Evolutionary conservation across 129 eudicot genomes (phyloP), one percentile per base, ranked within the genome.

Genomic region (Flaveria robusta): DNA sequence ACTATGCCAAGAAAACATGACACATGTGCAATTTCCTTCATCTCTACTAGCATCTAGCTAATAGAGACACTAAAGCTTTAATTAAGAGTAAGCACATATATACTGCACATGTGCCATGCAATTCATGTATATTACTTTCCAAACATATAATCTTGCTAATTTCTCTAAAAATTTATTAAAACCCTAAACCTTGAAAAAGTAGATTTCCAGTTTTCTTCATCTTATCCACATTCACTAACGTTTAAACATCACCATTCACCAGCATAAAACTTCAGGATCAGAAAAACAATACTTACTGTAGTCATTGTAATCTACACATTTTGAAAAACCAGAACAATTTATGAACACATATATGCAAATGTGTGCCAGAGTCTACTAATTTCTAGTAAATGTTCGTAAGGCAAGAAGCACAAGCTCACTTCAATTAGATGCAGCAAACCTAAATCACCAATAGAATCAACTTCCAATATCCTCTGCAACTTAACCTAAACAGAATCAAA

Each of bases 1-100:
- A 54, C 58, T 18, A 66, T 15, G 68, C 42, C 4, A 34, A 55
- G 54, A 52, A 23, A 54, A 54, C 58, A 54, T n/a, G 8, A 42
- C 51, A 77, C 81, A 59, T 59, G 51, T 46, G 71, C 76, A 69
- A 70, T 11, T 45, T 56, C 45, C 82, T 70, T 78, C 82, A 78
- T 58, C 8, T 70, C 64, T 58, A 78, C 82, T 77, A 70, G n/a
- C 22, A 37, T 58, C 42, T 45, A 58, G 60, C 50, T 56, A 54
- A 26, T 46, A 43, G 42, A 58, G 5, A 62, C 18, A 78, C 41
- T 14, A 19, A 75, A 64, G 72, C 72, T 50, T 65, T 46, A 6
- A 63, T 16, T 29, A 58, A 71, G 50, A 7, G 55, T 70, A 78
- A 70, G 47, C 3, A 70, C 64, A 58, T 27, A 70, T 78, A 70